Conservation (phyloP, 1,139 yeast genomes). For the Candida sp. region DNA sequence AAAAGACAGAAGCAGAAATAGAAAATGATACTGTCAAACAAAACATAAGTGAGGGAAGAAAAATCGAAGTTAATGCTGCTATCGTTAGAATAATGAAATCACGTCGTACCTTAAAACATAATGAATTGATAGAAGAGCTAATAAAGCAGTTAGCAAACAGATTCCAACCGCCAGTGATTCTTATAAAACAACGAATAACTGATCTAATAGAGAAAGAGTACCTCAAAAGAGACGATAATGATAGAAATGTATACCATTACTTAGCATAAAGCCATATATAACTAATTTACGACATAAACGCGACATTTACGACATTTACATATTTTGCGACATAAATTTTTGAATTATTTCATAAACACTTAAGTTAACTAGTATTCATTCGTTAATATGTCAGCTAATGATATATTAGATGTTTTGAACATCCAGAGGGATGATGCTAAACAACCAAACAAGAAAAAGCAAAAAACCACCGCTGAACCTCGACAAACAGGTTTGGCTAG, state of each 20-base stretch:
- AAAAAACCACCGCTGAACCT: conserved; percentile 24
- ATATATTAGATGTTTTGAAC: conserved; percentile 76
- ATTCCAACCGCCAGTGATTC: conserved; percentile 64
- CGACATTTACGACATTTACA: not conserved
- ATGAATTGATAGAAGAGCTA: conserved; percentile 64
- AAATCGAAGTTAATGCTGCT: conserved; percentile 79
- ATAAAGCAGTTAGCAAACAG: conserved; percentile 59
- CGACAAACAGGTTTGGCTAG: conserved; percentile 82
- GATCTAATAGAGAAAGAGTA: conserved; percentile 82
- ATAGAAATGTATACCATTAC: conserved; percentile 65
- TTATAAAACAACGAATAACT: conserved; percentile 79
- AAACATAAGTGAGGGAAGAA: conserved; percentile 40
- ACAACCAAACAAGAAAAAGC: conserved; percentile 38
- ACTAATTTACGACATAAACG: not conserved
- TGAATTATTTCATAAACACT: not conserved
- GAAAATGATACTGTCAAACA: conserved; percentile 34
- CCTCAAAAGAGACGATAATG: conserved; percentile 65
- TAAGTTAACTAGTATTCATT: not conserved
- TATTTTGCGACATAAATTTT: not conserved
- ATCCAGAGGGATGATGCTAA: conserved; percentile 44
- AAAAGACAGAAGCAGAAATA: conserved; percentile 35
- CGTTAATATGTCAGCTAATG: conserved; percentile 46
- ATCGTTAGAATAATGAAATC: conserved; percentile 87
- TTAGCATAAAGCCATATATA: conserved; percentile 44
- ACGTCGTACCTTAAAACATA: conserved; percentile 58